These are phyloP conservation scores for Spergularia marina DNA, from an alignment of 148 eudicot genomes.

Conservation along the genomic window DNA sequence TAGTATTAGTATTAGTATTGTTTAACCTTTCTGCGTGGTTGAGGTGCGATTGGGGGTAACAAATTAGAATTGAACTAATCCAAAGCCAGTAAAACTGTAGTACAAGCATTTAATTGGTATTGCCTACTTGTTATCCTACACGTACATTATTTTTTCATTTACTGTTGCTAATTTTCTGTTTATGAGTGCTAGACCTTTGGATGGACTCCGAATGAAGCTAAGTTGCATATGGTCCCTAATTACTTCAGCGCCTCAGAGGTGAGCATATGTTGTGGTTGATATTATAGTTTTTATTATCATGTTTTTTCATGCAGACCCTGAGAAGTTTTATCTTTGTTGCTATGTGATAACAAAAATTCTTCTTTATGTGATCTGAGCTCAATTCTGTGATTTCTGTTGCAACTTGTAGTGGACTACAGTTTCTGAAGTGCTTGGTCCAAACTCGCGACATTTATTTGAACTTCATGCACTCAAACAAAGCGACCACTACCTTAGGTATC, in stretches of 20 bases:
- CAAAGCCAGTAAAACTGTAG: background rate
- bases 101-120: background rate
- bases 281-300: background rate
- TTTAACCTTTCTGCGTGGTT: too few relatives aligned
- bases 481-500: slow-evolving; percentile 60
- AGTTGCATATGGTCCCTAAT: slow-evolving; percentile 81
- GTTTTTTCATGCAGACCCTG: background rate
- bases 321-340: background rate
- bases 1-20: too few relatives aligned
- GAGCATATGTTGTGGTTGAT: slow-evolving; percentile 21
- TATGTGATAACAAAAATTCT: background rate
- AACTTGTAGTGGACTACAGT: slow-evolving; percentile 63
- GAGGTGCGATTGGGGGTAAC: too few relatives aligned
- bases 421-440: slow-evolving; percentile 80
- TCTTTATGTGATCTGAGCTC: background rate
- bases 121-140: background rate
- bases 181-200: slow-evolving; percentile 58
- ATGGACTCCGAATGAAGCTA: slow-evolving; percentile 85
- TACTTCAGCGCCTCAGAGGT: slow-evolving; percentile 87
- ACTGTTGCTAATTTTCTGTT: background rate
- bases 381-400: slow-evolving; percentile 17
- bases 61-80: too few relatives aligned
- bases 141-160: background rate
- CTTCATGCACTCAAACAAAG: slow-evolving; percentile 83
- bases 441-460: slow-evolving; percentile 89